phyloP scores from a whole-genome alignment of 2,329 filamentous ascomycete species.

The Chaetomium sp. region DNA sequence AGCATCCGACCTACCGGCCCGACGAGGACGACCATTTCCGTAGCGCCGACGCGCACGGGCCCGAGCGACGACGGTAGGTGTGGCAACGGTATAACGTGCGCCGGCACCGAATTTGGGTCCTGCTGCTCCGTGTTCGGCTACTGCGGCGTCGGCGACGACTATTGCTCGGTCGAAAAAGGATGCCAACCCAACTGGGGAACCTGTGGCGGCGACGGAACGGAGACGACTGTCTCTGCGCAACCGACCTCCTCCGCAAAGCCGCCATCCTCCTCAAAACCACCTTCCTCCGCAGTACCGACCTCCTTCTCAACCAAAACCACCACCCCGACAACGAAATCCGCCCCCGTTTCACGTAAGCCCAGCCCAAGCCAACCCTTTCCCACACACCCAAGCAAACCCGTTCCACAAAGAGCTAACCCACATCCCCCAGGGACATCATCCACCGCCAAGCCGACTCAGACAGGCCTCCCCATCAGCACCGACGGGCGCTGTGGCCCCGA shows the following conservation, averaged over 20 bases:
- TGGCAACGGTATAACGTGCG: slow-evolving; percentile 34
- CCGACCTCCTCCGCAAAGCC: not conserved
- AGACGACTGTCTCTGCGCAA: not conserved
- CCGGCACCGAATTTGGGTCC: slow-evolving; percentile 33
- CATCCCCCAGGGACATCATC: slow-evolving; percentile 2
- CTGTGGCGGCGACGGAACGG: slow-evolving; percentile 18
- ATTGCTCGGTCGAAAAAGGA: slow-evolving; percentile 30
- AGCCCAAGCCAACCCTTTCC: not conserved
- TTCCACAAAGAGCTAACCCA: no score
- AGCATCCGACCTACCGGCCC: slow-evolving; percentile 3
- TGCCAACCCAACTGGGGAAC: slow-evolving; percentile 32
- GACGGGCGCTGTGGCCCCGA: slow-evolving; percentile 33
- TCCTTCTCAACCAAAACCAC: not conserved
- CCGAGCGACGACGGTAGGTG: slow-evolving; percentile 35
- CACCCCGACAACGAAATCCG: slow-evolving; percentile 2
- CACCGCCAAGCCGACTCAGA: slow-evolving; percentile 16
- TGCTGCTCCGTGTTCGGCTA: slow-evolving; percentile 35
- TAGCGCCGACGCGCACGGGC: slow-evolving; percentile 20
- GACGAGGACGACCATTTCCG: slow-evolving; percentile 25
- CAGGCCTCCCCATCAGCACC: slow-evolving; percentile 26
- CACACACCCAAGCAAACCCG: not conserved
- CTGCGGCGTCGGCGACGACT: slow-evolving; percentile 31
- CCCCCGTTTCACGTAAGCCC: not conserved
- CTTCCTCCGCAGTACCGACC: not conserved
- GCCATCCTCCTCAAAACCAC: not conserved